phyloP scores from a whole-genome alignment of 257 asterid genomes.

The Plantago elongata region DNA sequence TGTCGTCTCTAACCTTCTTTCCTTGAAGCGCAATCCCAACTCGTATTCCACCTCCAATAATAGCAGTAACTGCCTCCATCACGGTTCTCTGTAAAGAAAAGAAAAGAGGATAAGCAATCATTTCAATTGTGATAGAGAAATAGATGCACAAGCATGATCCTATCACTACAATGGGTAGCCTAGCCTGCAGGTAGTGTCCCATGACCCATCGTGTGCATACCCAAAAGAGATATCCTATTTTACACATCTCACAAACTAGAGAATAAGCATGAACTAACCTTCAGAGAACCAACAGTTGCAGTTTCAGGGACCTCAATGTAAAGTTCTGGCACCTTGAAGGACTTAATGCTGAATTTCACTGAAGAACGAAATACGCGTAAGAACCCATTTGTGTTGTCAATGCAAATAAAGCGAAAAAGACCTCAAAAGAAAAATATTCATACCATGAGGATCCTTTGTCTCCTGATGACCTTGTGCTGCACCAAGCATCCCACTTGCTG shows the following conservation, averaged over 20 bases:
- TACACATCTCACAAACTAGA: slow-evolving; percentile 6
- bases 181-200: too few species aligned
- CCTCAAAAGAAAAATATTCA: slow-evolving; percentile 5
- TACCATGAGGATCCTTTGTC: slow-evolving; percentile 60
- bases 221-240: not conserved
- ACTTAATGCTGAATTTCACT: slow-evolving; percentile 87
- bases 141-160: not conserved
- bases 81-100: slow-evolving; percentile 52
- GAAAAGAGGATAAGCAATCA: slow-evolving; percentile 9
- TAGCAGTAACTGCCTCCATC: slow-evolving; percentile 63
- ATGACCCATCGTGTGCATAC: too few species aligned
- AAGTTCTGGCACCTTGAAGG: slow-evolving; percentile 94
- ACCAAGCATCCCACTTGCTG: slow-evolving; percentile 47
- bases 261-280: slow-evolving; percentile 41
- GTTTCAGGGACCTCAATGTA: slow-evolving; percentile 91
- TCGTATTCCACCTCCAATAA: slow-evolving; percentile 60
- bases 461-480: slow-evolving; percentile 37
- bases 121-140: not conserved
- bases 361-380: slow-evolving; percentile 26
- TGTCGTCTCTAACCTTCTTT: slow-evolving; percentile 67
- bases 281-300: slow-evolving; percentile 82
- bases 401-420: slow-evolving; percentile 12
- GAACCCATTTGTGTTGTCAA: slow-evolving; percentile 9
- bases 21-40: slow-evolving; percentile 74
- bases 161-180: too few species aligned